Evolutionary conservation across 2,329 filamentous ascomycete genomes (phyloP), one percentile per base, ranked within the genome.

Genomic region (Pseudonectria buxi): DNA sequence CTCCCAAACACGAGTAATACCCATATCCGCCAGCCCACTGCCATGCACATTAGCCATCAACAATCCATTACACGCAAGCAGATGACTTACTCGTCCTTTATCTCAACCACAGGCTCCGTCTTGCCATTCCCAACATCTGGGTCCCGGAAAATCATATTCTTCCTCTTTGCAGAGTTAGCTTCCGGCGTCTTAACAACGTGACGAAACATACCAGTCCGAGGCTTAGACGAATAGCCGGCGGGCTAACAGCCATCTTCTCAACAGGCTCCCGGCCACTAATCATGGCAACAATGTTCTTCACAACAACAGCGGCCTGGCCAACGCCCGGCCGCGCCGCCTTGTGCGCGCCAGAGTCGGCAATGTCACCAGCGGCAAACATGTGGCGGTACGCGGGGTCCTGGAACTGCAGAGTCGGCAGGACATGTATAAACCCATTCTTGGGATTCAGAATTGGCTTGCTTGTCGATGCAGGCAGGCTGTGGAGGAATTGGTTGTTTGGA

Each of bases 61-160:
- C n/a, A n/a, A n/a, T n/a, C n/a, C n/a, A n/a, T n/a, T n/a, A n/a
- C n/a, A n/a, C n/a, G n/a, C n/a, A n/a, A n/a, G n/a, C n/a, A 22
- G 18, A 22, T 22, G 18, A 45, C 50, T 41, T 34, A 53, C 50
- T 53, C 50, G 0, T 53, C 50, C 24, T 44, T 51, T 37, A 41
- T 44, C 0, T 30, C 50, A 4, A 53, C 22, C 0, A 24, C 39
- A 1, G 50, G 50, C 11, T 53, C 50, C 3, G 43, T 43, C 24
- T 39, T 27, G 0, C 48, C 50, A 6, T 44, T 42, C 7, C 29
- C 30, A 1, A 36, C 33, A 14, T 47, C 37, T 1, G 50, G 50
- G 5, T 53, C 53, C 29, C 50, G 34, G 15, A 53, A 53, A 11
- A 53, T 47, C 26, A 53, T 53, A 2, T 50, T 53, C 35, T 42